phyloP scores from a whole-genome alignment of 2,329 filamentous ascomycete genomes.

The Alternaria ethzedia region DNA sequence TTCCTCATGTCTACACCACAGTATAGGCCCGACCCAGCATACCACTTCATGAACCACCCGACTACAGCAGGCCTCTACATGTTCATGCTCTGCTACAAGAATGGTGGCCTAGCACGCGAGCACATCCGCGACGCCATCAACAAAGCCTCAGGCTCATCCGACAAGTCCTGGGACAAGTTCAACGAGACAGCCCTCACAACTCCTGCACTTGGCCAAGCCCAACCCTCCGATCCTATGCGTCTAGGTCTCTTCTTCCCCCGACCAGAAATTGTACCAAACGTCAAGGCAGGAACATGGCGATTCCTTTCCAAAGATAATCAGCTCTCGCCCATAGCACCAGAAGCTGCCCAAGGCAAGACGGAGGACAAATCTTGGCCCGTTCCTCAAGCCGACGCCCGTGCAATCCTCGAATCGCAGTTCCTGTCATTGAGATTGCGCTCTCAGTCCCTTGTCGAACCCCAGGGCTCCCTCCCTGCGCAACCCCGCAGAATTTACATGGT shows the following conservation, averaged over 20 bases:
- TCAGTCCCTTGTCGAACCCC: conserved; percentile 70
- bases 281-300: conserved; percentile 84
- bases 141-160: conserved; percentile 48
- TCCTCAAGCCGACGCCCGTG: conserved; percentile 74
- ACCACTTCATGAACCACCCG: conserved; percentile 98
- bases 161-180: conserved; percentile 78
- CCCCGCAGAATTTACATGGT: conserved; percentile 92
- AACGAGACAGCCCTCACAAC: conserved; percentile 74
- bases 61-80: conserved; percentile 91
- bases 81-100: conserved; percentile 99
- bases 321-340: conserved; percentile 46
- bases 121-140: conserved; percentile 84
- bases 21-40: conserved; percentile 87
- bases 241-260: conserved; percentile 94
- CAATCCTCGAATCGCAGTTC: conserved; percentile 93
- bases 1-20: conserved; percentile 96
- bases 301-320: conserved; percentile 66
- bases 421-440: conserved; percentile 89
- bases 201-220: conserved; percentile 68
- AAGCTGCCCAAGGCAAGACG: conserved; percentile 56
- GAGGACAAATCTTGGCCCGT: conserved; percentile 55
- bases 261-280: conserved; percentile 93
- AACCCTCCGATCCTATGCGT: conserved; percentile 68
- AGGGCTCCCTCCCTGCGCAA: conserved; percentile 73
- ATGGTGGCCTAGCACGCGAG: conserved; percentile 91